Conservation (phyloP, 352 stramenopile genomes). For the Globisporangium abappressorium region DNA sequence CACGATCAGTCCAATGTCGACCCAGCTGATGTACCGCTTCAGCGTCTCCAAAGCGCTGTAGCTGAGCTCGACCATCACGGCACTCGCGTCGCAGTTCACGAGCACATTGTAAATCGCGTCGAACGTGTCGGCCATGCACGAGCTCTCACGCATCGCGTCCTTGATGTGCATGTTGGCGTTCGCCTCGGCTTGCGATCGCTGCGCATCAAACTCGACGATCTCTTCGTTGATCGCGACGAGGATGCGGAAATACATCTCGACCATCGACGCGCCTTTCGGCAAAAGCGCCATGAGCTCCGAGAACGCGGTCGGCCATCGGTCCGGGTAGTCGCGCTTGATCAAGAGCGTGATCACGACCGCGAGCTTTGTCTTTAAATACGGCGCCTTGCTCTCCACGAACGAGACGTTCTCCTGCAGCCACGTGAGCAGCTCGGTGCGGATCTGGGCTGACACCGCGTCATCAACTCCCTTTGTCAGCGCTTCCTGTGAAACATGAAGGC, state of each 20-base stretch:
- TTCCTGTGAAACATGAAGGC: slow-evolving; percentile 28
- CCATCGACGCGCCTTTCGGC: slow-evolving; percentile 65
- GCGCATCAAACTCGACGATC: slow-evolving; percentile 86
- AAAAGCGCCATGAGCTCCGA: slow-evolving; percentile 75
- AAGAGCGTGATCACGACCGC: slow-evolving; percentile 77
- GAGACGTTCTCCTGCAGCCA: slow-evolving; percentile 65
- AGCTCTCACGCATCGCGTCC: slow-evolving; percentile 81
- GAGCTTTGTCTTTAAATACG: slow-evolving; percentile 87
- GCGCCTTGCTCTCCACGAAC: slow-evolving; percentile 53
- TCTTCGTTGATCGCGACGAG: slow-evolving; percentile 90
- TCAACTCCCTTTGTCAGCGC: slow-evolving; percentile 37
- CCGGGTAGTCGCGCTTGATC: slow-evolving; percentile 89
- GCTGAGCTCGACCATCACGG: slow-evolving; percentile 68
- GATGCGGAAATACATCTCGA: slow-evolving; percentile 91
- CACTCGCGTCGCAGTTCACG: slow-evolving; percentile 64
- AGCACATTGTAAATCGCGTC: slow-evolving; percentile 84
- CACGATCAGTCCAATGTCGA: slow-evolving; percentile 79
- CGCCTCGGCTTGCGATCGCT: slow-evolving; percentile 52
- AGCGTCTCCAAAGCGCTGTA: slow-evolving; percentile 69
- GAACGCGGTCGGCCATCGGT: slow-evolving; percentile 85
- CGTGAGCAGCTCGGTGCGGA: slow-evolving; percentile 52
- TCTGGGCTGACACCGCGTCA: slow-evolving; percentile 43
- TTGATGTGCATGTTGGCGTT: slow-evolving; percentile 85
- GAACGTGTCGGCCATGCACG: slow-evolving; percentile 71
- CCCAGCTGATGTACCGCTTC: slow-evolving; percentile 86